A percentile compares a stretch with the other conserved stretches of the same genome.
Conservation (phyloP, 306 rosid genomes). For the Trifolium repens region DNA sequence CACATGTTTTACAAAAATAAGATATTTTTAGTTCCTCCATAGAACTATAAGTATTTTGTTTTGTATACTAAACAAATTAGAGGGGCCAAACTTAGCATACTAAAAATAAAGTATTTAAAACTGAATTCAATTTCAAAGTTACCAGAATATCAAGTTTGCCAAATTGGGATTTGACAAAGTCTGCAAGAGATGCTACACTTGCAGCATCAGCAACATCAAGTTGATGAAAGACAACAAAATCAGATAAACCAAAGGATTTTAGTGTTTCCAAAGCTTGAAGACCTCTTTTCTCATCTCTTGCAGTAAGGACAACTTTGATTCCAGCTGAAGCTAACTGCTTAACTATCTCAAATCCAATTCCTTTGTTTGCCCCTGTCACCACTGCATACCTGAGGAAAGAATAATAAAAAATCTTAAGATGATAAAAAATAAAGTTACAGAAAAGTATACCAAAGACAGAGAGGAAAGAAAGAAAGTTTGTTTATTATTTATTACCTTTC, state of each 20-base stretch:
- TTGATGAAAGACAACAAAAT: slow-evolving; percentile 42
- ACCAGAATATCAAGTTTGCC: slow-evolving; percentile 59
- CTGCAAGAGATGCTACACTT: slow-evolving; percentile 46
- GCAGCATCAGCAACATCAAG: slow-evolving; percentile 49
- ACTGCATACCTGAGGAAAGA: slow-evolving; percentile 40
- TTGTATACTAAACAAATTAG: too few species aligned
- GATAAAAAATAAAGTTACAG: too few species aligned
- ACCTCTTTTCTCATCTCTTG: slow-evolving; percentile 53
- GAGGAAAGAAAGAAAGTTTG: too few species aligned
- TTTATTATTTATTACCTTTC: too few species aligned
- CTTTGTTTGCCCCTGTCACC: slow-evolving; percentile 50
- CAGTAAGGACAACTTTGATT: slow-evolving; percentile 49
- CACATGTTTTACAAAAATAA: too few species aligned
- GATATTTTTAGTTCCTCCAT: too few species aligned
- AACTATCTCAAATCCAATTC: slow-evolving; percentile 48
- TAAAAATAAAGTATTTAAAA: too few species aligned
- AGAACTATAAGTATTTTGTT: too few species aligned
- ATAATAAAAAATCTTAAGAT: not conserved
- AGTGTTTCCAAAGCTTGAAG: slow-evolving; percentile 43
- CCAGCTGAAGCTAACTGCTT: slow-evolving; percentile 47
- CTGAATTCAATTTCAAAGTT: not conserved
- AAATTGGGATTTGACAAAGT: slow-evolving; percentile 42
- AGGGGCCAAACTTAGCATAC: too few species aligned
- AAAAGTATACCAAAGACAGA: too few species aligned
- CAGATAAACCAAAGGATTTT: slow-evolving; percentile 29